phyloP scores from a whole-genome alignment of 2,329 filamentous ascomycete species.

The Remersonia thermophila region DNA sequence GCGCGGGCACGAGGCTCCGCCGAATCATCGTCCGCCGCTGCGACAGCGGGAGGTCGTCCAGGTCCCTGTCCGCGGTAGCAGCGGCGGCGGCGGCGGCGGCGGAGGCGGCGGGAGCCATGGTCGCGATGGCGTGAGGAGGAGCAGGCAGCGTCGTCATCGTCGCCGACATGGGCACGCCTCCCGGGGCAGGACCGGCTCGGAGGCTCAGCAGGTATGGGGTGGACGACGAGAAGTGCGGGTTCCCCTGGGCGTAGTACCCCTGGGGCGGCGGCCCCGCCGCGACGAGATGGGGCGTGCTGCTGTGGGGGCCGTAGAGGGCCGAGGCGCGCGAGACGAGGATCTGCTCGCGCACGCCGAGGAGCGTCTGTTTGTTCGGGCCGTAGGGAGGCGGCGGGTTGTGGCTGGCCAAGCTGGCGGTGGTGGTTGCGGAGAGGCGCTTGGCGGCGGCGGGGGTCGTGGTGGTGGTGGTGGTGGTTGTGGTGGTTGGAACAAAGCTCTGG shows the following conservation, averaged over 20 bases:
- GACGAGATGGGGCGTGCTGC: conserved; percentile 12
- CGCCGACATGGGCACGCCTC: too few relatives aligned
- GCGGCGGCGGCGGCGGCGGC: conserved; percentile 12
- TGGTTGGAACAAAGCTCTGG: too few relatives aligned
- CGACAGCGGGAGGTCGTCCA: conserved; percentile 60
- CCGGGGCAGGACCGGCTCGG: too few relatives aligned
- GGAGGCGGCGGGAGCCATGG: too few relatives aligned
- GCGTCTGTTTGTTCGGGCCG: conserved; percentile 36
- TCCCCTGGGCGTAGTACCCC: conserved; percentile 8
- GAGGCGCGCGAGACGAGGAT: conserved; percentile 39
- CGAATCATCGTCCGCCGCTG: conserved; percentile 52
- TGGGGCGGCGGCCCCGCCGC: conserved; percentile 11
- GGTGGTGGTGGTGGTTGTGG: too few relatives aligned
- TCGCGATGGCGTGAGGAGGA: too few relatives aligned
- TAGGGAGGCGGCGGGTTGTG: conserved; percentile 15
- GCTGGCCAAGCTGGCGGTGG: conserved; percentile 5
- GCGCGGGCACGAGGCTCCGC: too few relatives aligned
- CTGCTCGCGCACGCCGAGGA: conserved; percentile 43
- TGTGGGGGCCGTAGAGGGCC: conserved; percentile 22
- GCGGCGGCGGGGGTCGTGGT: too few relatives aligned
- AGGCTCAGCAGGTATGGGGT: not conserved
- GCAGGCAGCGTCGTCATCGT: too few relatives aligned
- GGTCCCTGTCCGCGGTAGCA: conserved; percentile 22
- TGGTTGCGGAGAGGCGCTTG: too few relatives aligned
- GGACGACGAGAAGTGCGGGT: conserved; percentile 5